Conservation (phyloP, 2,329 filamentous ascomycete species). For the Hirsutella minnesotensis region DNA sequence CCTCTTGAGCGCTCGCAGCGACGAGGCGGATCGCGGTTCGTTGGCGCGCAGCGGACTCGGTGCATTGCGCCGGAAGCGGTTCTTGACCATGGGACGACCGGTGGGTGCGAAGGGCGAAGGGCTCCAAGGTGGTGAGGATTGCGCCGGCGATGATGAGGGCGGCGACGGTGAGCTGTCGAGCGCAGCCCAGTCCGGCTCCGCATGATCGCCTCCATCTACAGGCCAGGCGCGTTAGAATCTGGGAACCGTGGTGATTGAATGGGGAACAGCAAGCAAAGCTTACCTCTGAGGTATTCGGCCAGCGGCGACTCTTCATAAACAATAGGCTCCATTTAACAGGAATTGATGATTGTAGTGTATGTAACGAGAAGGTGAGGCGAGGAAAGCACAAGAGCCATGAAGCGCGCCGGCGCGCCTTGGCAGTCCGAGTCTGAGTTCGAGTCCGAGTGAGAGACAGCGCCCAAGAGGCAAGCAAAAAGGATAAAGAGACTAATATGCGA, state of each 20-base stretch:
- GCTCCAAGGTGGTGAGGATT: constrained; percentile 33
- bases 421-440: background rate
- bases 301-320: constrained; percentile 80
- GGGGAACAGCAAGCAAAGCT: constrained; percentile 8
- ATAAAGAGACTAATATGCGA: background rate
- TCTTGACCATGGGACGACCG: constrained; percentile 40
- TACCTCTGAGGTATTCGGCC: constrained; percentile 83
- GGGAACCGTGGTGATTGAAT: background rate
- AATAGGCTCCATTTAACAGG: constrained; percentile 60
- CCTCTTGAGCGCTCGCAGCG: constrained; percentile 33
- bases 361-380: background rate
- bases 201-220: constrained; percentile 35
- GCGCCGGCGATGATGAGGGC: constrained; percentile 15
- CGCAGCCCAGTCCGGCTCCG: constrained; percentile 33
- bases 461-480: background rate
- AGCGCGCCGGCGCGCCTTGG: constrained; percentile 16
- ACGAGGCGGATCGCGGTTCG: constrained; percentile 19
- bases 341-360: background rate
- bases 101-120: constrained; percentile 43
- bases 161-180: constrained; percentile 23
- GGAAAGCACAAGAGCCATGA: constrained; percentile 7
- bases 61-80: constrained; percentile 38
- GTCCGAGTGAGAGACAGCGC: background rate
- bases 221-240: constrained; percentile 4
- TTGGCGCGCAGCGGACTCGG: constrained; percentile 31